A percentile compares a stretch with the other conserved stretches of the same genome.
Evolutionary conservation across 768 basidiomycete genomes (phyloP).

Genomic region (Rhizopogon sp.): DNA sequence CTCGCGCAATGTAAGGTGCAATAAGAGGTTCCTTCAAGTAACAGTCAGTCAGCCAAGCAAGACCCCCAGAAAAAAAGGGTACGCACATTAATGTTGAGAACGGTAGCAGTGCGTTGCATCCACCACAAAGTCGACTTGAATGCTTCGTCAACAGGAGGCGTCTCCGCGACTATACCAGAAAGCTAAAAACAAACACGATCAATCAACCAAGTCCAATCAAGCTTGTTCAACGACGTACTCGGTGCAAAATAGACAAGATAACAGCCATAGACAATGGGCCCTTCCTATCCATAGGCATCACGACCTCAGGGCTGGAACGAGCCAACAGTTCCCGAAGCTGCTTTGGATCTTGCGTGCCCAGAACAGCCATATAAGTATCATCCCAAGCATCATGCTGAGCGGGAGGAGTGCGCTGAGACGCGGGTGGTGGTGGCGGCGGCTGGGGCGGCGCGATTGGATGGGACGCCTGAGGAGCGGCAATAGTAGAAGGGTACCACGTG

Average conservation of each 20-base stretch:
- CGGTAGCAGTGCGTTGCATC: conserved; percentile 69
- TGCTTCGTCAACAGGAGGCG: conserved; percentile 68
- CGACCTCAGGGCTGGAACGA: conserved; percentile 71
- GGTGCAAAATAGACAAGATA: conserved; percentile 75
- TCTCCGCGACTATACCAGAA: conserved; percentile 69
- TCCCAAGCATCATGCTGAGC: conserved; percentile 75
- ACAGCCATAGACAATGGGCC: conserved; percentile 80
- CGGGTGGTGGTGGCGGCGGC: conserved; percentile 30
- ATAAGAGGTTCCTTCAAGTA: conserved; percentile 66
- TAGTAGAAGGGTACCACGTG: conserved; percentile 56
- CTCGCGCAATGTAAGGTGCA: conserved; percentile 75
- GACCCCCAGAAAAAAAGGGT: background rate
- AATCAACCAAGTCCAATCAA: background rate
- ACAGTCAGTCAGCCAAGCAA: background rate
- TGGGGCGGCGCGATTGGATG: conserved; percentile 72
- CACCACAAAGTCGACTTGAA: conserved; percentile 86
- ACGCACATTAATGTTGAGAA: conserved; percentile 68
- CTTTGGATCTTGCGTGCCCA: conserved; percentile 67
- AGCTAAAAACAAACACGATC: conserved; percentile 39
- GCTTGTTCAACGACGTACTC: conserved; percentile 43
- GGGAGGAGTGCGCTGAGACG: conserved; percentile 49
- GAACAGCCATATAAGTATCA: conserved; percentile 70
- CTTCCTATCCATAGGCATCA: conserved; percentile 71
- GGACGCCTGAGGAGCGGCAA: conserved; percentile 79
- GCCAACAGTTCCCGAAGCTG: conserved; percentile 72